These are phyloP conservation scores for Lagerstroemia speciosa DNA, from an alignment of 345 rosid species.

Conservation along the genomic window DNA sequence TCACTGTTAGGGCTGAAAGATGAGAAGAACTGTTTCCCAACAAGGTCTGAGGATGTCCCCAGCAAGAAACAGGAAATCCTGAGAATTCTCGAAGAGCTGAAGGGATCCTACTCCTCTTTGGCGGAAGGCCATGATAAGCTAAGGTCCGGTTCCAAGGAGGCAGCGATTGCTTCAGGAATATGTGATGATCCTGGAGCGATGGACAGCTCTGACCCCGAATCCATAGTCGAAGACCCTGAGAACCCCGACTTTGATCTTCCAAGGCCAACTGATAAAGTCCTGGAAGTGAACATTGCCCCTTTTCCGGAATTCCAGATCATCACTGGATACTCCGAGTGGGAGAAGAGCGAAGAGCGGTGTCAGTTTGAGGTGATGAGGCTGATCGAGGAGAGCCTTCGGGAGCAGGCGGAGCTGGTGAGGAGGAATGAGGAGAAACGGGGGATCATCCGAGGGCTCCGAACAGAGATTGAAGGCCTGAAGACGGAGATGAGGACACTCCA, in stretches of 20 bases:
- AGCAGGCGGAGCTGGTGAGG: constrained; percentile 36
- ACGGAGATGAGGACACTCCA: constrained; percentile 28
- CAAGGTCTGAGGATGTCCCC: not conserved
- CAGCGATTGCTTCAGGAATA: not conserved
- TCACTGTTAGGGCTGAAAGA: constrained; percentile 20
- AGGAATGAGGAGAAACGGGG: constrained; percentile 41
- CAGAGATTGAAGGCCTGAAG: constrained; percentile 24
- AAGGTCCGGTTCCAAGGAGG: constrained; percentile 19
- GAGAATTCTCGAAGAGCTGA: constrained; percentile 27
- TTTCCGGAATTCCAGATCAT: not conserved
- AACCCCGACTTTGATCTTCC: not conserved
- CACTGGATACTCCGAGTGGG: constrained; percentile 1
- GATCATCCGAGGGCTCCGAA: constrained; percentile 23
- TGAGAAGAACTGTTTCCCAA: not conserved
- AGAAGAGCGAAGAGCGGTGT: constrained; percentile 20
- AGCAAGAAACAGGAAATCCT: constrained; percentile 16
- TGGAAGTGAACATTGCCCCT: too few relatives aligned
- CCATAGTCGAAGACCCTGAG: not conserved
- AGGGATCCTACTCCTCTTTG: constrained; percentile 21
- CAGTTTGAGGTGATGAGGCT: constrained; percentile 26
- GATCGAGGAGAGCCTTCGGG: constrained; percentile 34
- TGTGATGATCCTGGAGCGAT: not conserved
- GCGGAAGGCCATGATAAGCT: constrained; percentile 27
- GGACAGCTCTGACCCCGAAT: constrained; percentile 1
- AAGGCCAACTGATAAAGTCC: not conserved